Conservation (phyloP, 2,329 filamentous ascomycete genomes). For the Cladosporium sp. region DNA sequence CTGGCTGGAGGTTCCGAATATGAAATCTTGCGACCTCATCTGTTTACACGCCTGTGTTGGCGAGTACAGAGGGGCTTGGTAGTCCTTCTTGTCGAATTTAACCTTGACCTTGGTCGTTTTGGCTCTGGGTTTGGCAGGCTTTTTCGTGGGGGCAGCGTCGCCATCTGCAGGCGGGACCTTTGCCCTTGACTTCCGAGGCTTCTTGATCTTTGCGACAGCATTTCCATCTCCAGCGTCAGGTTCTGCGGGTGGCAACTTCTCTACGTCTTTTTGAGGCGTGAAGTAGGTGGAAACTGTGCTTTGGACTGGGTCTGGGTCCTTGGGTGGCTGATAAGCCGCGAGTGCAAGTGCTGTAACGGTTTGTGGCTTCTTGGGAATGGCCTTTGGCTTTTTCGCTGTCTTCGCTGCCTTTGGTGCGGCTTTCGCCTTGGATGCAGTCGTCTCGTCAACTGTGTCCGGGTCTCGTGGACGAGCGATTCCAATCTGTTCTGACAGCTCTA, state of each 20-base stretch:
- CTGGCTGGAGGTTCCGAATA: slow-evolving; percentile 87
- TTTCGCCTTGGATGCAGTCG: neutral
- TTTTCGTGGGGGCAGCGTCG: slow-evolving; percentile 21
- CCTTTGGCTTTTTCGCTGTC: slow-evolving; percentile 48
- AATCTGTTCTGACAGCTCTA: slow-evolving; percentile 23
- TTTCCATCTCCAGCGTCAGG: neutral
- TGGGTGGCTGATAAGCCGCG: slow-evolving; percentile 61
- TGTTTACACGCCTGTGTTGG: slow-evolving; percentile 68
- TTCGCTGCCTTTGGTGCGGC: slow-evolving; percentile 37
- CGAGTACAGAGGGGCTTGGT: slow-evolving; percentile 56
- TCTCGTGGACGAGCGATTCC: neutral
- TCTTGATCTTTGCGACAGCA: slow-evolving; percentile 26
- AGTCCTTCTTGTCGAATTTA: slow-evolving; percentile 28
- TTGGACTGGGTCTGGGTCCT: slow-evolving; percentile 33
- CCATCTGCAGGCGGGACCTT: slow-evolving; percentile 25
- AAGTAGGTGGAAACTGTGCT: slow-evolving; percentile 51
- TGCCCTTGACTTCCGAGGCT: slow-evolving; percentile 32
- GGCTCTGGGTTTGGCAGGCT: slow-evolving; percentile 42
- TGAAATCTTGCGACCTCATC: slow-evolving; percentile 69
- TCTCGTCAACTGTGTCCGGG: neutral
- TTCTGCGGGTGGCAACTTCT: neutral
- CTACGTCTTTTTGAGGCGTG: slow-evolving; percentile 27
- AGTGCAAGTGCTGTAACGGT: slow-evolving; percentile 80
- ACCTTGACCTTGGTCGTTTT: slow-evolving; percentile 37
- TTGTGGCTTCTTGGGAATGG: slow-evolving; percentile 67